phyloP scores from a whole-genome alignment of 345 rosid genomes.

The Sisymbrium irio region DNA sequence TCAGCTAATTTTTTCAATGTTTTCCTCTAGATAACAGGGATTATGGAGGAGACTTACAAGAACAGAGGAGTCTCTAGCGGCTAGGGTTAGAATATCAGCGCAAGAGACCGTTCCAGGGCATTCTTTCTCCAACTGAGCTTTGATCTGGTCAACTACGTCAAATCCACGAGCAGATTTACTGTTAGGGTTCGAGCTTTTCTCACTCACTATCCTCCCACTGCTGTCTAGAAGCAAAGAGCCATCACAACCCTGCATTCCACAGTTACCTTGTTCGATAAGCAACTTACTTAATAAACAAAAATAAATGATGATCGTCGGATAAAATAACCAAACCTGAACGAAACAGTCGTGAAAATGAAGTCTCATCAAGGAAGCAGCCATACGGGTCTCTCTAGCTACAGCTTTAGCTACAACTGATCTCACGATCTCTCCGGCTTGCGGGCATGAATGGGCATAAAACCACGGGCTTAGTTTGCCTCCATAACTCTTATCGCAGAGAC shows the following conservation, averaged over 20 bases:
- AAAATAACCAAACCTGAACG: conserved; percentile 53
- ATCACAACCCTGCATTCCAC: conserved; percentile 73
- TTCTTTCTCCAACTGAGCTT: conserved; percentile 66
- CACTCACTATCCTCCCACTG: conserved; percentile 53
- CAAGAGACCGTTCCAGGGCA: conserved; percentile 84
- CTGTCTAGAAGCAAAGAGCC: conserved; percentile 76
- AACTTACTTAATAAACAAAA: background rate
- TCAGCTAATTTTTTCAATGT: background rate
- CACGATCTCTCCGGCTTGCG: conserved; percentile 53
- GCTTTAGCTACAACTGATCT: conserved; percentile 57
- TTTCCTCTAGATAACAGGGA: background rate
- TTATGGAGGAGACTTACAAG: conserved; percentile 44
- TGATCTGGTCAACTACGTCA: conserved; percentile 75
- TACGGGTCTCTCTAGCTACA: conserved; percentile 57
- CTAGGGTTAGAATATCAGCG: conserved; percentile 73
- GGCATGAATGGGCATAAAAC: conserved; percentile 67
- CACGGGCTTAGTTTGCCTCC: conserved; percentile 51
- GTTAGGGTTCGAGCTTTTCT: conserved; percentile 80
- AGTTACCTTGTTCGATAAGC: background rate
- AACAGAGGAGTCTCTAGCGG: conserved; percentile 91
- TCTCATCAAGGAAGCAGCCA: conserved; percentile 83
- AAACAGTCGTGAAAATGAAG: conserved; percentile 91
- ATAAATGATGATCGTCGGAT: background rate
- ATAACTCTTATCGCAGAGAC: conserved; percentile 30
- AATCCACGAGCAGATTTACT: conserved; percentile 76